Evolutionary conservation across 2,329 filamentous ascomycete genomes (phyloP), one percentile per base, ranked within the genome.

Genomic region (Diaporthe batatas): DNA sequence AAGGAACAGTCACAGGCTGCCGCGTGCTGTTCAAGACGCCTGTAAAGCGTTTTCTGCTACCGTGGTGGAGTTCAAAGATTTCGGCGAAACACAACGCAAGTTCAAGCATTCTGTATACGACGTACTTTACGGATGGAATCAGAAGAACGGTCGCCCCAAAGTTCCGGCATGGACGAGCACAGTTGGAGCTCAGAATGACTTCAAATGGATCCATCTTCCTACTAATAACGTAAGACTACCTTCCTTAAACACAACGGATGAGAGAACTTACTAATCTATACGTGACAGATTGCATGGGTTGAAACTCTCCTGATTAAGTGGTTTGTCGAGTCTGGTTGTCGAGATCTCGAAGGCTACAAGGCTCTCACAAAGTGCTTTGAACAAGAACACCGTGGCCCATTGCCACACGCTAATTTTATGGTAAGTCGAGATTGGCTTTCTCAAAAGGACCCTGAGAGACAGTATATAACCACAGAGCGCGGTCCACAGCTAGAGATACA

Each of bases 331-430:
- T 88, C 89, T 42, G 89, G 89, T 0, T 86, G 87, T 14, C 85
- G 85, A 23, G 90, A 92, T 78, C 86, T 91, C 2, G 88, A 91
- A 77, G 86, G 87, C 1, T 92, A 91, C 80, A 91, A 91, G 76
- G 88, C 89, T 0, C 78, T 92, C 6, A 89, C 91, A 76, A 86
- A 87, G 73, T 90, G 88, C 3, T 90, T 91, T 75, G 87, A 86
- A 59, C 89, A 91, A 76, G 88, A 91, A 73, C 90, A 91, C 77
- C 85, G 88, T 1, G 90, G 90, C 0, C 85, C 86, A 53, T 84
- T 87, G 53, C 83, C 87, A 0, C 90, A 92, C 77, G 89, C 89
- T 0, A 86, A 89, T 68, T 91, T 90, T 75, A 91, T 92, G 90
- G 34, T 36, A 36, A 36, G 34, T 36, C 11, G 34, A 36, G 3